Evolutionary conservation across 176 grass and related monocot genomes (phyloP), one percentile per base, ranked within the genome.

Genomic region (Bromus sterilis): DNA sequence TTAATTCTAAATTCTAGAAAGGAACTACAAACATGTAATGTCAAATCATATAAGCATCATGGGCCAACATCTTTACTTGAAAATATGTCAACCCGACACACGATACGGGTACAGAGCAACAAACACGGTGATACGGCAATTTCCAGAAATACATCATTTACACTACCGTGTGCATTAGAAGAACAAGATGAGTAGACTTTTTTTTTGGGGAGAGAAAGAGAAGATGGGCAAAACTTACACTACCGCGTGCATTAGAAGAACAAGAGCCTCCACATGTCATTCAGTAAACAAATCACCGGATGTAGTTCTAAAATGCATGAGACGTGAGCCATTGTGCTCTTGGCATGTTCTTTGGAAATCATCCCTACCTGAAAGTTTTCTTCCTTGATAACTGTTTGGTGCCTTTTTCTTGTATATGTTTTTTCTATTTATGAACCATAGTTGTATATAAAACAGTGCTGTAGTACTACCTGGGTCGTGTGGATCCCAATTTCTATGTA

Each of bases 21-120:
- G 14, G 44, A 78, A 36, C 9, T 46, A n/a, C 34, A 84, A 84
- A 84, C n/a, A 88, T 75, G 31, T 69, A 69, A 51, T 46, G 39
- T 56, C 4, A 11, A 72, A 57, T 30, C 36, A 60, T 56, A 44
- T 1, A 82, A 72, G 43, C 31, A 71, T 73, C 26, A 44, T 12
- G 53, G 26, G 25, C 25, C 23, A 80, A 85, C 33, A 60, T 10
- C 10, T 74, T 68, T 77, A 87, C 55, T 61, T 70, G 2, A 5
- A 77, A 56, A 46, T 64, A 43, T 44, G 67, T 18, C 23, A 29
- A 8, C 23, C 67, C 7, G 12, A 46, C 29, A 29, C 9, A 14
- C 2, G 0, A 44, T 71, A 71, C 1, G 6, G 60, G 39, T 28
- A 71, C 42, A 25, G 68, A 44, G 14, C 7, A 15, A 71, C 68